Percentiles rank a stretch among this genome's conserved stretches.
phyloP scores from a whole-genome alignment of 768 basidiomycete species.

The Amanita thiersii region DNA sequence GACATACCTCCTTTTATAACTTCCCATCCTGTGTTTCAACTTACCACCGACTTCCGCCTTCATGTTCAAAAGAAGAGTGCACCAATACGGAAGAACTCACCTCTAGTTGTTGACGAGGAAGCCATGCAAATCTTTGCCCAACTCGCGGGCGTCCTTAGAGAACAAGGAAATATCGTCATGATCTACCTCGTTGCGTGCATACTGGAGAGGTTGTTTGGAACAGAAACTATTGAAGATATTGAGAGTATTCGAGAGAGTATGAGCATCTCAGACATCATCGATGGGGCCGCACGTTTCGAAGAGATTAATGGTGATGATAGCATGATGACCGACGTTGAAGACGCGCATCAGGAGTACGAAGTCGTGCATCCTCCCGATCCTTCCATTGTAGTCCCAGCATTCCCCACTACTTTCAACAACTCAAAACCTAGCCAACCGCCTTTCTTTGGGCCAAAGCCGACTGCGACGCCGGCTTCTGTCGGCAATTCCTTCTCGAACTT shows the following conservation, averaged over 20 bases:
- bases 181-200: conserved; percentile 88
- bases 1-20: conserved; percentile 63
- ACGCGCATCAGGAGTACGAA: conserved; percentile 12
- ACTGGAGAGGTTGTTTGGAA: conserved; percentile 78
- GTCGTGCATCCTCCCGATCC: too few species aligned
- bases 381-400: too few species aligned
- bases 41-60: conserved; percentile 73
- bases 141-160: conserved; percentile 52
- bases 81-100: conserved; percentile 62
- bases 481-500: conserved; percentile 31
- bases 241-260: conserved; percentile 55
- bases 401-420: too few species aligned
- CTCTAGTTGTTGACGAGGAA: conserved; percentile 51
- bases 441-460: conserved; percentile 3
- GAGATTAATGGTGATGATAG: conserved; percentile 16
- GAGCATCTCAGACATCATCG: conserved; percentile 56
- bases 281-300: conserved; percentile 36
- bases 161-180: conserved; percentile 61
- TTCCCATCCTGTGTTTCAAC: conserved; percentile 67
- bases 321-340: conserved; percentile 17
- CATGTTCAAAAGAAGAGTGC: conserved; percentile 76
- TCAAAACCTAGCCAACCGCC: conserved; percentile 1
- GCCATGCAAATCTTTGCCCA: conserved; percentile 64
- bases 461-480: conserved; percentile 14
- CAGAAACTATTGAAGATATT: conserved; percentile 71